Evolutionary conservation across 2,329 filamentous ascomycete species (phyloP), one percentile per base, ranked within the genome.

Genomic region (Penicillium fuscoglaucum): DNA sequence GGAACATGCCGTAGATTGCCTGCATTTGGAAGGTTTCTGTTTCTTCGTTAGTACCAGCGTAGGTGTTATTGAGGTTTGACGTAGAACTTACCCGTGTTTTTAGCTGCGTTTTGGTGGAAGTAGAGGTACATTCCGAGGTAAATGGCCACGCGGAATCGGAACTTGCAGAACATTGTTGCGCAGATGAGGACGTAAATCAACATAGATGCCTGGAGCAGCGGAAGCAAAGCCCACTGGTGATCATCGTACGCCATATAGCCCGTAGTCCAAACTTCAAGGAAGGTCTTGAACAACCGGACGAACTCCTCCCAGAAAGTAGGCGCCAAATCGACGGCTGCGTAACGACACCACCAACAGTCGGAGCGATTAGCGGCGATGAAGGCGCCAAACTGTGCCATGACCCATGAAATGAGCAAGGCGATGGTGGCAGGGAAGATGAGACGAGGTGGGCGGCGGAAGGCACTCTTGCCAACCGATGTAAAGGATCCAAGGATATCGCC

Each of bases 191-290:
- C 72, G 60, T 82, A 83, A 40, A 83, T 77, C 61, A 80, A 72
- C 74, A 83, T 82, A 1, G 80, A 80, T 17, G 79, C 79, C 58
- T 80, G 71, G 6, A 83, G 68, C 46, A 83, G 68, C 15, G 79
- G 80, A 26, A 81, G 71, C 64, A 83, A 75, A 10, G 82, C 80
- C 82, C 82, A 84, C 65, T 84, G 82, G 61, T 84, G 81, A 51
- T 82, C 77, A 65, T 84, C 82, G 56, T 82, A 83, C 6, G 78
- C 73, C 70, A 82, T 82, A 64, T 78, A 79, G 1, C 77, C 78
- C 49, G 75, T 79, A 9, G 80, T 82, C 82, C 82, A 84, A 10
- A 77, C 78, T 12, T 70, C 74, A n/a, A 81, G 70, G 61, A 82
- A 80, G 59, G 78, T 78, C 55, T 67, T 66, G 55, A 81, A 76